phyloP scores from a whole-genome alignment of 2,329 filamentous ascomycete species.

The Epichloe festucae region DNA sequence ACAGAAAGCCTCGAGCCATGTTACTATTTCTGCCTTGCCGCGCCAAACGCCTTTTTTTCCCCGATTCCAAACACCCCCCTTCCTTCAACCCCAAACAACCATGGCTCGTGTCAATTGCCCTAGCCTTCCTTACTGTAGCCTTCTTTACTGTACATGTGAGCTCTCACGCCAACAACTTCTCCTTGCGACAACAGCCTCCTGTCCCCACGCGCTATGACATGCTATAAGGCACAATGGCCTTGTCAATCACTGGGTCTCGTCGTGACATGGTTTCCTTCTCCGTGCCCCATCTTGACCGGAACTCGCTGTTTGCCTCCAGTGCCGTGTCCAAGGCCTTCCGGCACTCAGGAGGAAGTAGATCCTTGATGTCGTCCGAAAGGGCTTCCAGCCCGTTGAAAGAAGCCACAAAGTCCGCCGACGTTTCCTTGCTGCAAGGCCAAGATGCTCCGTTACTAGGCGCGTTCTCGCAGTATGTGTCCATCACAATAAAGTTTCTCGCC shows the following conservation, averaged over 20 bases:
- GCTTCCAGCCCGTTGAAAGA: slow-evolving; percentile 49
- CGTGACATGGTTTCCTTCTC: slow-evolving; percentile 47
- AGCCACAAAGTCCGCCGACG: slow-evolving; percentile 33
- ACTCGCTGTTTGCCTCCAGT: slow-evolving; percentile 49
- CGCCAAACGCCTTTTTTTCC: background rate
- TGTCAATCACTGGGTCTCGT: slow-evolving; percentile 45
- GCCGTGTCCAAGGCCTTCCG: slow-evolving; percentile 59
- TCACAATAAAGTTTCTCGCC: slow-evolving; percentile 42
- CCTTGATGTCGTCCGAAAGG: slow-evolving; percentile 51
- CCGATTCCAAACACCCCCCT: too few species aligned
- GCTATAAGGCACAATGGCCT: slow-evolving; percentile 48
- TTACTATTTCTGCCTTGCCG: background rate
- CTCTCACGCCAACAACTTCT: background rate
- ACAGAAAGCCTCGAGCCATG: too few species aligned
- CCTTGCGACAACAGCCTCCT: background rate
- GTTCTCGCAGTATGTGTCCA: slow-evolving; percentile 41
- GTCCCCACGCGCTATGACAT: slow-evolving; percentile 17
- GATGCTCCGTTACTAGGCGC: slow-evolving; percentile 34
- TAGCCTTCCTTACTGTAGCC: background rate
- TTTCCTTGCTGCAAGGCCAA: slow-evolving; percentile 29
- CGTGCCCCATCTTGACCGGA: slow-evolving; percentile 62
- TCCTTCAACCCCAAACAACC: too few species aligned
- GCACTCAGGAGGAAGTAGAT: slow-evolving; percentile 57
- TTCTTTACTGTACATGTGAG: too few species aligned
- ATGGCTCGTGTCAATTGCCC: background rate